These are phyloP conservation scores for Trichoderma hamatum DNA, from an alignment of 2,329 filamentous ascomycete genomes.

Conservation along the genomic window DNA sequence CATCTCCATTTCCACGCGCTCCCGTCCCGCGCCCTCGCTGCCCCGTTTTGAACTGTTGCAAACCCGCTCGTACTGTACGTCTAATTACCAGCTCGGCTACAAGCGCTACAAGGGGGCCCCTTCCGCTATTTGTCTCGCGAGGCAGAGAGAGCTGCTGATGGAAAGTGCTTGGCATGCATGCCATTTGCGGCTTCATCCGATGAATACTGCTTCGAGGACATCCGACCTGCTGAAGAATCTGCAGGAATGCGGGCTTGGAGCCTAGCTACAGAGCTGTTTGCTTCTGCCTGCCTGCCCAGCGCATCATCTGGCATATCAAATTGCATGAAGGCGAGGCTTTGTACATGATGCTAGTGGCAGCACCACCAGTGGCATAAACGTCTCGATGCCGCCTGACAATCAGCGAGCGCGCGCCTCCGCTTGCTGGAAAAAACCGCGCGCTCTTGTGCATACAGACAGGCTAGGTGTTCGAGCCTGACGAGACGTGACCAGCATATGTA, in stretches of 20 bases:
- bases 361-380: background rate
- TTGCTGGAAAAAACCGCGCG: constrained; percentile 15
- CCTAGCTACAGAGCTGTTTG: constrained; percentile 1
- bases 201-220: background rate
- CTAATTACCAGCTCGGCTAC: constrained; percentile 10
- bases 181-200: constrained; percentile 9
- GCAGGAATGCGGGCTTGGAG: background rate
- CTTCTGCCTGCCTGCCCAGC: constrained; percentile 6
- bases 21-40: constrained; percentile 10
- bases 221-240: background rate
- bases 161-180: constrained; percentile 18
- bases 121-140: background rate
- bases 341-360: constrained; percentile 9
- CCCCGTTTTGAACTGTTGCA: constrained; percentile 5
- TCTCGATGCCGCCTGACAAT: constrained; percentile 9
- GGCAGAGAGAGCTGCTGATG: background rate
- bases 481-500: constrained; percentile 9
- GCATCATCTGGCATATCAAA: constrained; percentile 22
- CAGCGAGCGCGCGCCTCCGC: constrained; percentile 5
- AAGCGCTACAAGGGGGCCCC: background rate
- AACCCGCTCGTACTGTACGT: background rate
- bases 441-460: background rate
- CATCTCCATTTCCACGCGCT: constrained; percentile 9
- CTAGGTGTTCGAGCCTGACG: constrained; percentile 9
- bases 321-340: background rate